A percentile compares a stretch with the other conserved stretches of the same genome.
Evolutionary conservation across 2,329 filamentous ascomycete genomes (phyloP).

Genomic region (Monilinia polystroma): DNA sequence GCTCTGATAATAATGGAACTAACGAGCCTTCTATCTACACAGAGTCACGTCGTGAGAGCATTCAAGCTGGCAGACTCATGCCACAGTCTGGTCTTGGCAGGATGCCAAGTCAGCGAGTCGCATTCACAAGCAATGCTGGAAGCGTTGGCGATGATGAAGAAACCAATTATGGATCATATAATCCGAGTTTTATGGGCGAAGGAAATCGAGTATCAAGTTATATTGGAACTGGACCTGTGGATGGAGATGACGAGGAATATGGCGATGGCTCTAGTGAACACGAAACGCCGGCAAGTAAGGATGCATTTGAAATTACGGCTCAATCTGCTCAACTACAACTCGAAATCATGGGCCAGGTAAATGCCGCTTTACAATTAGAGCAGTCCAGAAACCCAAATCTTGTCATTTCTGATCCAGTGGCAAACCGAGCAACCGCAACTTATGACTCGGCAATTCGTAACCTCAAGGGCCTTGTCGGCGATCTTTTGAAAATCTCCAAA

Average conservation of each 20-base stretch:
- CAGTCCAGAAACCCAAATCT: conserved; percentile 66
- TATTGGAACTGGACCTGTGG: conserved; percentile 37
- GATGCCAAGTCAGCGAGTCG: conserved; percentile 33
- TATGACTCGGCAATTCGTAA: conserved; percentile 91
- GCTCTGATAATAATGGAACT: conserved; percentile 28
- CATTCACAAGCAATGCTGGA: conserved; percentile 37
- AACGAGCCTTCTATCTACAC: conserved; percentile 31
- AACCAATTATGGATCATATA: conserved; percentile 53
- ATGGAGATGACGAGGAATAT: conserved; percentile 71
- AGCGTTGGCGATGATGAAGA: conserved; percentile 53
- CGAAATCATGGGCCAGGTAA: conserved; percentile 83
- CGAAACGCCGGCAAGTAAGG: conserved; percentile 76
- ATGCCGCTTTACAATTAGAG: conserved; percentile 74
- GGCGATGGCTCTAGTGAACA: conserved; percentile 77
- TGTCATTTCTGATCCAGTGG: conserved; percentile 71
- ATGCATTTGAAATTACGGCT: conserved; percentile 95
- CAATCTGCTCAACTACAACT: conserved; percentile 92
- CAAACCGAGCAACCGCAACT: conserved; percentile 74
- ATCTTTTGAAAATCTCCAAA: conserved; percentile 85
- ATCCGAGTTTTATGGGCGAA: conserved; percentile 52
- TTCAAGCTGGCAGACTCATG: conserved; percentile 41
- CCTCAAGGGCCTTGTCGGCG: conserved; percentile 77
- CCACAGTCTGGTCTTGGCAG: conserved; percentile 36
- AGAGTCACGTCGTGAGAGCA: conserved; percentile 48
- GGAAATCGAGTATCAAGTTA: conserved; percentile 35